A percentile compares a stretch with the other conserved stretches of the same genome.
phyloP scores from a whole-genome alignment of 2,329 filamentous ascomycete species.

The Leptoxyphium fumago region DNA sequence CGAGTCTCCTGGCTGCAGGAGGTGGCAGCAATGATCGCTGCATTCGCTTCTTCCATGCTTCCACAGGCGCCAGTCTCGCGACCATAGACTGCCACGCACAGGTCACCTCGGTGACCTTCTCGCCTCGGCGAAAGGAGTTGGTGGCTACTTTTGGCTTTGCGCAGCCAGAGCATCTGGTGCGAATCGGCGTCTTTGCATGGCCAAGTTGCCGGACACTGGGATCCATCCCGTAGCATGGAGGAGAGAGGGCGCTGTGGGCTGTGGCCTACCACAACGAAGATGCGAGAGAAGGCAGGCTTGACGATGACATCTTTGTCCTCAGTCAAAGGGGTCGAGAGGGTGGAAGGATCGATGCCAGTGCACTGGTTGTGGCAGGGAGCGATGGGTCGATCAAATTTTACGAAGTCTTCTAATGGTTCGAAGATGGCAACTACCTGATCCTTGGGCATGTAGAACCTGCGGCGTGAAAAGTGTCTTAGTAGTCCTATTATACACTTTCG shows the following conservation, averaged over 20 bases:
- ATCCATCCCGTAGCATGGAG: constrained; percentile 68
- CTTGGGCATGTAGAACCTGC: no score
- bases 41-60: constrained; percentile 89
- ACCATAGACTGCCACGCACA: constrained; percentile 88
- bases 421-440: no score
- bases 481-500: no score
- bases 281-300: constrained; percentile 24
- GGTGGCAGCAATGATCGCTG: constrained; percentile 89
- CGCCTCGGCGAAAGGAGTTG: constrained; percentile 62
- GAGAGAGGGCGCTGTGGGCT: constrained; percentile 72
- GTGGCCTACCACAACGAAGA: constrained; percentile 60
- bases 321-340: constrained; percentile 8
- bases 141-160: constrained; percentile 88
- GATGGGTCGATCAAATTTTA: constrained; percentile 92
- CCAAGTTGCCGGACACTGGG: constrained; percentile 77
- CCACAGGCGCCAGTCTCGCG: constrained; percentile 67
- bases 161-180: constrained; percentile 73
- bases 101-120: constrained; percentile 88
- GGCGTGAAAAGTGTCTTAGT: no score
- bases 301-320: not conserved
- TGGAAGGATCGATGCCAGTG: constrained; percentile 39
- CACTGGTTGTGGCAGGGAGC: constrained; percentile 79
- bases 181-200: constrained; percentile 91
- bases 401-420: constrained; percentile 47
- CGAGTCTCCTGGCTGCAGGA: constrained; percentile 73